Conservation (phyloP, 2,329 filamentous ascomycete species). For the Xylaria sp. region DNA sequence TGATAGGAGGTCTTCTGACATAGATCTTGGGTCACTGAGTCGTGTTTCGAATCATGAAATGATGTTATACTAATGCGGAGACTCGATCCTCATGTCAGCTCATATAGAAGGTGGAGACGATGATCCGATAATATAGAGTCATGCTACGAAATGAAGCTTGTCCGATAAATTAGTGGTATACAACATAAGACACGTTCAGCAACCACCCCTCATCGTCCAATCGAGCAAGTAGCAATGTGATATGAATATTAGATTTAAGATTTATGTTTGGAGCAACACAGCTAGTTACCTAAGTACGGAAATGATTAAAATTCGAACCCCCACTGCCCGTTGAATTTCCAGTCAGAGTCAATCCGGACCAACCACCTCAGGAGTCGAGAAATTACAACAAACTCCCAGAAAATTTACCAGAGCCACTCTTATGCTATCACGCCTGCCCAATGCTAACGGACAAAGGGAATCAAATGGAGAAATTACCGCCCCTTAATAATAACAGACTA, state of each 20-base stretch:
- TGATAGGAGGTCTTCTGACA: not conserved
- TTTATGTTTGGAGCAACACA: constrained; percentile 17
- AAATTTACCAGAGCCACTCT: constrained; percentile 30
- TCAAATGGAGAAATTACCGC: constrained; percentile 1
- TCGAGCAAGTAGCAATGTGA: not conserved
- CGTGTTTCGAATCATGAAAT: not conserved
- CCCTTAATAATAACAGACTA: constrained; percentile 21
- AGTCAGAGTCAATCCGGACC: constrained; percentile 13
- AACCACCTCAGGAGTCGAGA: constrained; percentile 8
- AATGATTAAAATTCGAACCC: not conserved
- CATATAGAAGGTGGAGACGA: not conserved
- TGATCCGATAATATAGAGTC: too few species aligned
- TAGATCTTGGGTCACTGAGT: not conserved
- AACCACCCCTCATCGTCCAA: too few species aligned
- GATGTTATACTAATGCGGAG: not conserved
- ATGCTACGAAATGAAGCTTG: too few species aligned
- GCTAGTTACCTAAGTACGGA: not conserved
- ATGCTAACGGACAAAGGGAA: constrained; percentile 34
- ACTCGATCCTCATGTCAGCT: not conserved
- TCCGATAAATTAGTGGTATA: too few species aligned
- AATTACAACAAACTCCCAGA: constrained; percentile 7
- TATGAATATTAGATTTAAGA: constrained; percentile 25
- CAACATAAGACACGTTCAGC: too few species aligned
- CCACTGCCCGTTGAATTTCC: constrained; percentile 16
- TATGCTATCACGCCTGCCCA: constrained; percentile 41